Evolutionary conservation across 495 filamentous ascomycete species (phyloP), one percentile per base, ranked within the genome.

Genomic region (Aspergillus ostianus): DNA sequence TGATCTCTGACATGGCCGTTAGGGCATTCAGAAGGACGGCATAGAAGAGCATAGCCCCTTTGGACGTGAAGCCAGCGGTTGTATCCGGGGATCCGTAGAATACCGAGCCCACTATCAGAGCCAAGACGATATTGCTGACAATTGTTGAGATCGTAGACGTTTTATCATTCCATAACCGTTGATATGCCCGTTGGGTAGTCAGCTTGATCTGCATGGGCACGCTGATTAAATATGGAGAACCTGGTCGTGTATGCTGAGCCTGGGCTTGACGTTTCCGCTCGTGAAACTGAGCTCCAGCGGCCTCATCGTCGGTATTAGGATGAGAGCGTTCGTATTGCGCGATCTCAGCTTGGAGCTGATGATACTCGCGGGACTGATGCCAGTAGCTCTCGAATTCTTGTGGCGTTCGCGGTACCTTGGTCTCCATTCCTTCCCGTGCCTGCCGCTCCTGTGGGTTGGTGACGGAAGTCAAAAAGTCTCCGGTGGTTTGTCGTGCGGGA

Each of bases 41-140:
- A 64, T 96, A 95, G 82, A 96, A 97, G 20, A 97, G 78, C 0
- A 92, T 78, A 51, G 88, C 89, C 32, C 89, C 90, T 51, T 88
- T 82, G 55, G 83, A 80, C 73, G 82, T 88, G 76, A 96, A 92
- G 23, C 72, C 82, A 82, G 53, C 70, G 62, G 48, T 90, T 85
- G 56, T 77, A 75, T 27, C 69, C 20, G 81, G 72, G 5, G 92
- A 74, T 58, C 92, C 88, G 73, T 87, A 96, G 75, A 92, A 97
- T 41, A 95, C 87, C 55, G 84, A 88, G 36, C 88, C 85, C 62
- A 96, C 85, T 65, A 97, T 88, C 36, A 97, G 75, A 26, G 90
- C 81, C 82, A 94, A 87, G 64, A 84, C 69, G 50, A 83, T 76
- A 64, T 95, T 91, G 27, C 83, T 87, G 58, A 93, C 75, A 18